Percentiles rank a stretch among this genome's conserved stretches.
These are phyloP conservation scores for Termitomyces sp. DNA, from an alignment of 768 basidiomycete species.

Conservation along the genomic window DNA sequence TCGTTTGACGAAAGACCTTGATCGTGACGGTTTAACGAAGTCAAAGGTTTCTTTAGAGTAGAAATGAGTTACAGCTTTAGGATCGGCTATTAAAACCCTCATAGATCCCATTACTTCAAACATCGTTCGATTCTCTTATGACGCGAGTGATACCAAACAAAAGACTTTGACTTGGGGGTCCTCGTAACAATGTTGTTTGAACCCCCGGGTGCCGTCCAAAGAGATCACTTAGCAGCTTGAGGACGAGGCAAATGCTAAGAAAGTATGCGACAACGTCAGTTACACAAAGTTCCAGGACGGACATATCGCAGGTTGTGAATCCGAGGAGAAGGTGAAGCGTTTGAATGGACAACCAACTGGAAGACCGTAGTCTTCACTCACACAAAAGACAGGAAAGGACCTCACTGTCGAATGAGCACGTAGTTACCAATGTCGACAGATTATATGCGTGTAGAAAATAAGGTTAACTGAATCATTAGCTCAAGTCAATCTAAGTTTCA, in stretches of 20 bases:
- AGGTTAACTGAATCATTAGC: too few species aligned
- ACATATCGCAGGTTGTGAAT: neutral
- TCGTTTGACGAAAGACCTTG: conserved; percentile 29
- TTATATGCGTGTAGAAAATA: too few species aligned
- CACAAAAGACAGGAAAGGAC: too few species aligned
- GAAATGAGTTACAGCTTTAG: conserved; percentile 48
- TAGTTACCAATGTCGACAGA: too few species aligned
- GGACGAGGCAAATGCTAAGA: conserved; percentile 2
- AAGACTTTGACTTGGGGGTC: conserved; percentile 35
- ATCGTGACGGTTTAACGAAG: conserved; percentile 35
- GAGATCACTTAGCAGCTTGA: neutral
- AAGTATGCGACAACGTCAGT: conserved; percentile 6
- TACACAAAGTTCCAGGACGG: conserved; percentile 1
- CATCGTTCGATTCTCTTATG: conserved; percentile 22
- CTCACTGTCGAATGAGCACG: too few species aligned
- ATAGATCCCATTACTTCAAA: conserved; percentile 24
- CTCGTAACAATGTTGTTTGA: conserved; percentile 30
- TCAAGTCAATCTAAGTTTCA: too few species aligned
- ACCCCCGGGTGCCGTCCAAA: neutral
- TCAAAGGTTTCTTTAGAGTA: conserved; percentile 43
- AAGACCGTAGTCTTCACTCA: too few species aligned
- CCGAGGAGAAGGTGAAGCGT: neutral
- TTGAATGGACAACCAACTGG: too few species aligned
- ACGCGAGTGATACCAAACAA: conserved; percentile 33
- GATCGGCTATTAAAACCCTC: conserved; percentile 36